Percentiles rank a stretch among this genome's conserved stretches.
Conservation (phyloP, 345 rosid species). For the Citrus sp. region DNA sequence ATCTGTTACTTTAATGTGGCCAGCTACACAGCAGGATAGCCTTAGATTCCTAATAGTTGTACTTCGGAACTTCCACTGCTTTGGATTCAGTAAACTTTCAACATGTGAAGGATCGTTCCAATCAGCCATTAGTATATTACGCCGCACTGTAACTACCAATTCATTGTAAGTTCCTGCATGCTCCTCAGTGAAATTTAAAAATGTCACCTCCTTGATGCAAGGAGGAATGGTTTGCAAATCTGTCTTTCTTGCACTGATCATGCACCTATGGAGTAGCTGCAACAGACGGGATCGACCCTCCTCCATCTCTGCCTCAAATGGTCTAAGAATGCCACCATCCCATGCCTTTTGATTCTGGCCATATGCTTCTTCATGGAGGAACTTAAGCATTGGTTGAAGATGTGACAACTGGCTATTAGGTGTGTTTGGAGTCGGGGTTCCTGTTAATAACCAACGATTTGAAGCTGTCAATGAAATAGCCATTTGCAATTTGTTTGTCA, state of each 20-base stretch:
- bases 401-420: slow-evolving; percentile 82
- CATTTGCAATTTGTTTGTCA: slow-evolving; percentile 97
- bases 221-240: slow-evolving; percentile 91
- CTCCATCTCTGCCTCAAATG: slow-evolving; percentile 90
- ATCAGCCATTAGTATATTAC: slow-evolving; percentile 91
- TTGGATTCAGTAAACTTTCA: slow-evolving; percentile 92
- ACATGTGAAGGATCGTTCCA: slow-evolving; percentile 99
- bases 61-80: slow-evolving; percentile 90
- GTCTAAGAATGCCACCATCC: slow-evolving; percentile 90
- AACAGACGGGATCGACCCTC: slow-evolving; percentile 75
- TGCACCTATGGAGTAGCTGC: slow-evolving; percentile 75
- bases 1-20: slow-evolving; percentile 80
- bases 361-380: slow-evolving; percentile 89
- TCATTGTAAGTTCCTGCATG: slow-evolving; percentile 96
- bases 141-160: slow-evolving; percentile 82
- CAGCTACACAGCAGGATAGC: slow-evolving; percentile 95
- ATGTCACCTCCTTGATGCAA: slow-evolving; percentile 76
- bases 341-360: slow-evolving; percentile 78
- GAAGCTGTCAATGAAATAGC: slow-evolving; percentile 79
- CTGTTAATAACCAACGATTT: slow-evolving; percentile 91
- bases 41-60: slow-evolving; percentile 74
- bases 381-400: slow-evolving; percentile 87
- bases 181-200: slow-evolving; percentile 66
- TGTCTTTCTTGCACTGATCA: slow-evolving; percentile 92
- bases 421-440: slow-evolving; percentile 92